Base-by-base conservation (phyloP, 345 rosid genomes). In the Pseudoturritis turrita region DNA sequence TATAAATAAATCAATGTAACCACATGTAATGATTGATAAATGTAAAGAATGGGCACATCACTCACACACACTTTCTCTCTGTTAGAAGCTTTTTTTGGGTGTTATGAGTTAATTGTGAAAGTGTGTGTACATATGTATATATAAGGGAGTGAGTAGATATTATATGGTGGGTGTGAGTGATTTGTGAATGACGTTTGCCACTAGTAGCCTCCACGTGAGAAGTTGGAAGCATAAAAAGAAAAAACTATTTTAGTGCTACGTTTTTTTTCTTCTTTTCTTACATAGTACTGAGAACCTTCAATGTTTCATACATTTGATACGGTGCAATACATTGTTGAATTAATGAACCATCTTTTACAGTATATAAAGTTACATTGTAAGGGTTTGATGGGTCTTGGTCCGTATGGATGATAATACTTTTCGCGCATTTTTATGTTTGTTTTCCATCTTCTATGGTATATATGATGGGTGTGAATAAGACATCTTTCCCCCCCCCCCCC, bases 131-230 rank as follows among this genome's bases (percentile, higher is more conserved):
- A 29, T 43, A 54, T 23, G 35, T 64, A 35, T 73, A 74, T 73
- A 73, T 65, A 65, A 65, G 53, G 51, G 55, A 51, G 31, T 59
- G 67, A 59, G 73, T 67, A 51, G 73, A 60, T 68, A 51, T 29
- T 40, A 49, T 17, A 50, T 58, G 65, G 62, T 74, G 67, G 67
- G 54, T 66, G 67, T 74, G 66, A 67, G 72, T 59, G 15, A 66
- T 21, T 49, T 33, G 58, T 25, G 72, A 58, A 57, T 50, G 72
- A 65, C 73, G 54, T 66, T 66, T 11, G 47, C 78, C 62, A 66
- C 54, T 59, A 49, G 68, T 49, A 47, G 14, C 36, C 59, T 54
- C 43, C 77, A 73, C 61, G 72, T 74, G 78, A 66, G 61, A 66
- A 65, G 43, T 49, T 66, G n/a, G 52, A 65, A 57, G 73, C 11